Base-by-base conservation (phyloP, 192 early-diverging fungal genomes). In the Chytriomyces sp. region DNA sequence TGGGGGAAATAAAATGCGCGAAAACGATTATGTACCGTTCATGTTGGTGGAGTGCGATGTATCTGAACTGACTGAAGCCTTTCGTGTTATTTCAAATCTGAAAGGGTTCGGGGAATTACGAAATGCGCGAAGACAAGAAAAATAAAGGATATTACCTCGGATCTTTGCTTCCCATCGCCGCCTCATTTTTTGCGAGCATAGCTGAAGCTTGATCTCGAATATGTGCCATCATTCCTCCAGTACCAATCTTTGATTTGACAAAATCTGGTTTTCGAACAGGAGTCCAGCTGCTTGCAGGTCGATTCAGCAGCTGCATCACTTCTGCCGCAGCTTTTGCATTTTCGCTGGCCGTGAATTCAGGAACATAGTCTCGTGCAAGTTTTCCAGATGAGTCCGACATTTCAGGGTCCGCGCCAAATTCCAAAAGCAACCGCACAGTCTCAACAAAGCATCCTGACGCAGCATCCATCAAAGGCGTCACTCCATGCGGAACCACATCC, bases 401-500 rank as follows among this genome's bases (percentile, higher is more conserved):
- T 24, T 50, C 50, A 0, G 75, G 13, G 62, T 86, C 76, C 13
- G 87, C 85, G 1, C 87, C 87, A 76, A 75, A 88, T 75, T 81
- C 69, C 1, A 88, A 71, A 45, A 88, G 59, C 47, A 86, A 9
- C 26, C 59, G 26, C 5, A 81, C 80, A 64, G 62, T 35, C 5
- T 79, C 78, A 1, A 59, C 7, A 66, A 79, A 71, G 4, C 82
- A 68, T 11, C 66, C 76, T 18, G 65, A 18, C 18, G 67, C 82
- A 10, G 88, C 85, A 50, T 83, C 82, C 64, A 81, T 73, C 62
- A 90, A 71, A 8, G 87, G 89, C 10, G 84, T 83, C 0, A 79
- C 49, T 6, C 71, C 71, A 49, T 8, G 49, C 7, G 50, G 50
- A 64, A 4, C 11, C n/a, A 20, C 35, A 26, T 23, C 70, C 65